Evolutionary conservation across 495 filamentous ascomycete genomes (phyloP).

Genomic region (Xylaria bambusicola): DNA sequence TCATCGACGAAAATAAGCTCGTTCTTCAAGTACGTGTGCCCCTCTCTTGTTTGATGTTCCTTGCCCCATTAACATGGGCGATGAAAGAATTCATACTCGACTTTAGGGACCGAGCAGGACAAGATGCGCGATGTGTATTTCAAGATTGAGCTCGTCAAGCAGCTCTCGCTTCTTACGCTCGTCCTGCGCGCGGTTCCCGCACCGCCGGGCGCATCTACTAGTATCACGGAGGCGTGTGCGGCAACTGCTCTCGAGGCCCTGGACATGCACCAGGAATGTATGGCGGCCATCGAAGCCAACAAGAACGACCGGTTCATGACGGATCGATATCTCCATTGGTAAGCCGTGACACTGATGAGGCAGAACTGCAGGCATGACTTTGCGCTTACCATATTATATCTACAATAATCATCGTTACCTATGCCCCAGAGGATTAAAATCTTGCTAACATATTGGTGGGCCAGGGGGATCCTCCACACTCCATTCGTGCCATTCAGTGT

Average conservation of each 20-base stretch:
- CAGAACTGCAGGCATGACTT: no score
- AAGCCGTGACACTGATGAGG: no score
- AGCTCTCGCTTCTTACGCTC: conserved; percentile 28
- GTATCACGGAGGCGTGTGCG: conserved; percentile 28
- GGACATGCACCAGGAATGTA: conserved; percentile 31
- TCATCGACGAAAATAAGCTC: conserved; percentile 13
- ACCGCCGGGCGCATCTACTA: conserved; percentile 8
- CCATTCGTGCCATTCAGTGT: conserved; percentile 36
- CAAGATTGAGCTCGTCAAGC: conserved; percentile 28
- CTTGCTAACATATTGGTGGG: no score
- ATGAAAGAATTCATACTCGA: neutral
- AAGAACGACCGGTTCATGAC: conserved; percentile 27
- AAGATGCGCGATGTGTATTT: conserved; percentile 18
- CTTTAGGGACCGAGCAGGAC: neutral
- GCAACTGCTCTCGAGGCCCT: conserved; percentile 27
- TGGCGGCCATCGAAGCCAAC: conserved; percentile 19
- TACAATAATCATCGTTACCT: no score
- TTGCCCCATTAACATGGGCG: neutral
- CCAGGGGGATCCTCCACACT: conserved; percentile 29
- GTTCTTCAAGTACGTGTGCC: neutral
- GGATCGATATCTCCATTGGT: conserved; percentile 32
- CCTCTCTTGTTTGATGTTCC: neutral
- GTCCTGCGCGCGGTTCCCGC: conserved; percentile 29
- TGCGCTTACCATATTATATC: no score
- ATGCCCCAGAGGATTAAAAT: no score